These are phyloP conservation scores for Vanrija humicola DNA, from an alignment of 1,284 basidiomycete species.

Conservation along the genomic window DNA sequence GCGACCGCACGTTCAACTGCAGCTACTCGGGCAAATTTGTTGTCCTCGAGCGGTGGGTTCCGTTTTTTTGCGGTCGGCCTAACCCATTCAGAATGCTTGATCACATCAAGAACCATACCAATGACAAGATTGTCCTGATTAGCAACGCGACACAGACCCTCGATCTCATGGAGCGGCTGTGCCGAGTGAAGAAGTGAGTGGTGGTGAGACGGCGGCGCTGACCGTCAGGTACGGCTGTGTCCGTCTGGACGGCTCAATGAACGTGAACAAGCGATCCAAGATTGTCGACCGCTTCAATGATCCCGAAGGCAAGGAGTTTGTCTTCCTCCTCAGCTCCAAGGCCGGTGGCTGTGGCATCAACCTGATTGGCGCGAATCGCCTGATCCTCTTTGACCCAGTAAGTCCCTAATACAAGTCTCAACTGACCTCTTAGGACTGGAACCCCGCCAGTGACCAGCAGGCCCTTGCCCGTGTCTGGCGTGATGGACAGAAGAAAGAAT, in stretches of 20 bases:
- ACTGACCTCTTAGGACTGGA: conserved; percentile 69
- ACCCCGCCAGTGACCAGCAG: conserved; percentile 97
- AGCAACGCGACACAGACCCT: conserved; percentile 98
- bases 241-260: conserved; percentile 90
- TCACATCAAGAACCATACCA: conserved; percentile 70
- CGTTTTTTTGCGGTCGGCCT: no score
- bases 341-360: conserved; percentile 99
- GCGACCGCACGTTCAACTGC: conserved; percentile 61
- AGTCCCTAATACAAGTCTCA: conserved; percentile 19
- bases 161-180: conserved; percentile 86
- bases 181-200: conserved; percentile 71
- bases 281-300: conserved; percentile 97
- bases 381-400: conserved; percentile 96
- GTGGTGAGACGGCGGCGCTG: background rate
- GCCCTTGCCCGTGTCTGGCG: conserved; percentile 98
- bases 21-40: conserved; percentile 89
- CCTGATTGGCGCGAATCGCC: conserved; percentile 91
- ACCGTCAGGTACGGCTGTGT: conserved; percentile 78
- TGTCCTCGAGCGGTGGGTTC: conserved; percentile 77
- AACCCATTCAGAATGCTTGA: conserved; percentile 68
- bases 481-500: conserved; percentile 99
- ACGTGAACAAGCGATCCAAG: conserved; percentile 90
- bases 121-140: conserved; percentile 97
- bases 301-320: conserved; percentile 88
- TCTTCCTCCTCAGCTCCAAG: conserved; percentile 94